Evolutionary conservation across 768 basidiomycete species (phyloP).

Genomic region (Amyloporia xantha): DNA sequence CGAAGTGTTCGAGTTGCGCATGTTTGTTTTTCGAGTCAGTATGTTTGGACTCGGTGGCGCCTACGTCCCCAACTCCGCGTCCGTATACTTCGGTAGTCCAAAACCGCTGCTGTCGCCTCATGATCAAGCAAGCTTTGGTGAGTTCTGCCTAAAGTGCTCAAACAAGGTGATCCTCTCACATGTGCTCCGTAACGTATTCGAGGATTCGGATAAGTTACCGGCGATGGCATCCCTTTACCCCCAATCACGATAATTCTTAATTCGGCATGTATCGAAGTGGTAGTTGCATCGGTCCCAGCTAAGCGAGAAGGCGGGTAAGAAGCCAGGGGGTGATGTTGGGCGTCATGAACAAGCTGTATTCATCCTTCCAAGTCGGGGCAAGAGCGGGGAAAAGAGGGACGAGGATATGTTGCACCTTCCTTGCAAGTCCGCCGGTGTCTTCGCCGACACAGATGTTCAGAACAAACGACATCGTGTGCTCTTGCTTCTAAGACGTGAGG

Average conservation of each 20-base stretch:
- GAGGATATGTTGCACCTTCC: slow-evolving; percentile 73
- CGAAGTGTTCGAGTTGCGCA: no score
- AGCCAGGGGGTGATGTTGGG: slow-evolving; percentile 79
- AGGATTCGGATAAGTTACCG: slow-evolving; percentile 51
- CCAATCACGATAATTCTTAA: slow-evolving; percentile 73
- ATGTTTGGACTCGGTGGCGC: no score
- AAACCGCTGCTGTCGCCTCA: slow-evolving; percentile 69
- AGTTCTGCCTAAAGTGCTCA: slow-evolving; percentile 81
- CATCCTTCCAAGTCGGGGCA: slow-evolving; percentile 72
- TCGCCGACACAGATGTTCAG: slow-evolving; percentile 62
- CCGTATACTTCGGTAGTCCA: slow-evolving; percentile 53
- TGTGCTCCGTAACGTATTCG: slow-evolving; percentile 62
- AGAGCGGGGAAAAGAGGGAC: slow-evolving; percentile 61
- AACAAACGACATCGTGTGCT: slow-evolving; percentile 81
- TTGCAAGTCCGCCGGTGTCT: slow-evolving; percentile 39
- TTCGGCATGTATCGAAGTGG: slow-evolving; percentile 75
- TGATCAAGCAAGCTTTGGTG: slow-evolving; percentile 79
- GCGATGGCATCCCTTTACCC: slow-evolving; percentile 66
- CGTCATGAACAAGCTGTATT: slow-evolving; percentile 64
- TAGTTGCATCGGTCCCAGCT: slow-evolving; percentile 66
- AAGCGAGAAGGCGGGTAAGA: slow-evolving; percentile 58
- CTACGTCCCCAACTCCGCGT: slow-evolving; percentile 52
- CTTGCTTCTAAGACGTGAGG: slow-evolving; percentile 64
- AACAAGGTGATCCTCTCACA: slow-evolving; percentile 83
- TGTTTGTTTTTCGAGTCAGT: no score